A percentile compares a stretch with the other conserved stretches of the same genome.
Conservation (phyloP, 768 basidiomycete species). For the Lanmaoa pseudosensibilis region DNA sequence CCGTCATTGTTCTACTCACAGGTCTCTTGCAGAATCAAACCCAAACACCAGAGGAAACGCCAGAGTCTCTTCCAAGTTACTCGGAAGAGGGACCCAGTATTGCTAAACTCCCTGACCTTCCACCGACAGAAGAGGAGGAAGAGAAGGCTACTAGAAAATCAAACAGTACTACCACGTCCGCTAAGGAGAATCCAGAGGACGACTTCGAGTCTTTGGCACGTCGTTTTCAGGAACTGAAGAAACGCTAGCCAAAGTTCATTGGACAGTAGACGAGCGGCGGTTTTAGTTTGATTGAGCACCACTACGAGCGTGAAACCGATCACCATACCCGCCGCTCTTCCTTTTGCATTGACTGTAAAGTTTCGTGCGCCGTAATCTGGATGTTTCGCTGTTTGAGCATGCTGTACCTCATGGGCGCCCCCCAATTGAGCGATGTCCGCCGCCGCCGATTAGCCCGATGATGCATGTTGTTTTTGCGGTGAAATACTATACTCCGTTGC, state of each 20-base stretch:
- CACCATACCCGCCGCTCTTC: background rate
- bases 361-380: slow-evolving; percentile 10
- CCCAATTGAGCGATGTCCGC: slow-evolving; percentile 15
- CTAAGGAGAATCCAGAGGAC: slow-evolving; percentile 45
- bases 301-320: slow-evolving; percentile 9
- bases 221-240: slow-evolving; percentile 87
- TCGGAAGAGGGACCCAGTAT: slow-evolving; percentile 20
- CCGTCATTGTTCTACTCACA: slow-evolving; percentile 1
- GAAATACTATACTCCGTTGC: background rate
- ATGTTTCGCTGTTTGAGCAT: slow-evolving; percentile 10
- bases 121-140: slow-evolving; percentile 49
- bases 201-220: slow-evolving; percentile 74
- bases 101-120: slow-evolving; percentile 50
- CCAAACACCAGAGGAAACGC: background rate
- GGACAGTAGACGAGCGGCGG: background rate
- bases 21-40: slow-evolving; percentile 8
- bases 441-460: slow-evolving; percentile 15
- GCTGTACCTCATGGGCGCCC: background rate
- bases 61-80: slow-evolving; percentile 30
- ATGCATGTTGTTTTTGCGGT: background rate
- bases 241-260: slow-evolving; percentile 45
- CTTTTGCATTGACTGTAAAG: slow-evolving; percentile 3
- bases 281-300: background rate
- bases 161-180: background rate
- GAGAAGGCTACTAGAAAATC: slow-evolving; percentile 25